Conservation (phyloP, 192 early-diverging fungal genomes). For the Allomyces javanicus region DNA sequence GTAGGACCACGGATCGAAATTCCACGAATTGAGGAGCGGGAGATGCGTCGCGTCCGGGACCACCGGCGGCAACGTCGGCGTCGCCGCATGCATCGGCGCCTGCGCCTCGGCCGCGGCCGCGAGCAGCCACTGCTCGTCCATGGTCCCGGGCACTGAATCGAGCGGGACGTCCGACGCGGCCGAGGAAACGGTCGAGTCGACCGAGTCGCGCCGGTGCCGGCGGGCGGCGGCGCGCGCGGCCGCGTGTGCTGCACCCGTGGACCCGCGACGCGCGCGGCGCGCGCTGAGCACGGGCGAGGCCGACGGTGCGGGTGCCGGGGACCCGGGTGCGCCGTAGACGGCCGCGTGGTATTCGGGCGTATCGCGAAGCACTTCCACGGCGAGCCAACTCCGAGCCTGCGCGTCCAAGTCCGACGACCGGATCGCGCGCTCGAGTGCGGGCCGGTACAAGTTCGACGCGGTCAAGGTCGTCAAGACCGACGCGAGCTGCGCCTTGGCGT, state of each 20-base stretch:
- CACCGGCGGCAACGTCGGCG: neutral
- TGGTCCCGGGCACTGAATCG: too few relatives aligned
- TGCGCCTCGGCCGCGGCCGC: too few relatives aligned
- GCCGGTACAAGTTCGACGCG: neutral
- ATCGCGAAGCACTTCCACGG: neutral
- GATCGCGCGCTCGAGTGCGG: neutral
- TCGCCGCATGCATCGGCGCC: neutral
- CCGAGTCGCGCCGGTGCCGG: too few relatives aligned
- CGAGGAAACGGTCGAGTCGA: too few relatives aligned
- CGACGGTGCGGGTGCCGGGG: neutral
- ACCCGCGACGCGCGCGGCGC: neutral
- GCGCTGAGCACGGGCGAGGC: neutral
- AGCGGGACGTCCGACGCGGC: too few relatives aligned
- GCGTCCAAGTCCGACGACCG: neutral
- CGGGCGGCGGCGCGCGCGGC: too few relatives aligned
- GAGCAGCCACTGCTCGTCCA: too few relatives aligned
- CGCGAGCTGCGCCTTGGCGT: neutral
- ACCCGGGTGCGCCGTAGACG: neutral
- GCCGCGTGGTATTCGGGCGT: neutral
- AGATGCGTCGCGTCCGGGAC: neutral
- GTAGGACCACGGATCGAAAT: neutral
- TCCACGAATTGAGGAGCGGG: neutral
- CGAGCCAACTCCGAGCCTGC: neutral
- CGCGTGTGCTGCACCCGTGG: too few relatives aligned
- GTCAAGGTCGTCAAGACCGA: neutral